Percentiles rank a stretch among this genome's conserved stretches.
phyloP scores from a whole-genome alignment of 148 eudicot species.

The Drosera capensis region DNA sequence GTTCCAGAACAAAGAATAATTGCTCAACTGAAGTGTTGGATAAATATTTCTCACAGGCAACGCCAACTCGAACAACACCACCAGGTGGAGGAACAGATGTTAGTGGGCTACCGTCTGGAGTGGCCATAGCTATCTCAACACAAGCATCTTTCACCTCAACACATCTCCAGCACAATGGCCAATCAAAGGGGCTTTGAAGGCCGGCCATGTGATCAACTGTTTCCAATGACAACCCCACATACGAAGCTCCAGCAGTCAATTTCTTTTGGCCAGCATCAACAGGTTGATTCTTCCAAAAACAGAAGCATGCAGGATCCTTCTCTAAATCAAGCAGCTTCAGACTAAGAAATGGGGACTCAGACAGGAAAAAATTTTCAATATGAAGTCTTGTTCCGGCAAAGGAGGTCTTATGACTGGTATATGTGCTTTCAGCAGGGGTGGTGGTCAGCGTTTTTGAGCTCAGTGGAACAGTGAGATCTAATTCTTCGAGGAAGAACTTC shows the following conservation, averaged over 20 bases:
- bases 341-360: conserved; percentile 47
- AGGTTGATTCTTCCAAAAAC: conserved; percentile 84
- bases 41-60: conserved; percentile 57
- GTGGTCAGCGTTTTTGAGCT: conserved; percentile 18
- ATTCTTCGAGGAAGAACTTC: conserved; percentile 38
- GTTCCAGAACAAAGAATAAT: conserved; percentile 75
- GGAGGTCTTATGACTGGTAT: conserved; percentile 20
- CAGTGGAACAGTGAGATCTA: conserved; percentile 72
- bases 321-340: conserved; percentile 53
- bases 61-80: conserved; percentile 73
- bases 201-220: conserved; percentile 20
- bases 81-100: conserved; percentile 74
- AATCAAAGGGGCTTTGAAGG: conserved; percentile 13
- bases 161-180: conserved; percentile 52
- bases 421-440: conserved; percentile 8
- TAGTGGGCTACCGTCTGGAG: conserved; percentile 85
- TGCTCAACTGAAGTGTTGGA: conserved; percentile 92
- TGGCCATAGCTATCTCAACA: conserved; percentile 85
- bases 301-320: conserved; percentile 93
- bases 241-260: conserved; percentile 61
- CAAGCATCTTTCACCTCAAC: conserved; percentile 64
- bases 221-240: conserved; percentile 57
- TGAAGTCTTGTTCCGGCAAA: conserved; percentile 73
- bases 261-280: conserved; percentile 88
- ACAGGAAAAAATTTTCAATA: conserved; percentile 56